phyloP scores from a whole-genome alignment of 768 basidiomycete species.

The Mycena rebaudengoi region DNA sequence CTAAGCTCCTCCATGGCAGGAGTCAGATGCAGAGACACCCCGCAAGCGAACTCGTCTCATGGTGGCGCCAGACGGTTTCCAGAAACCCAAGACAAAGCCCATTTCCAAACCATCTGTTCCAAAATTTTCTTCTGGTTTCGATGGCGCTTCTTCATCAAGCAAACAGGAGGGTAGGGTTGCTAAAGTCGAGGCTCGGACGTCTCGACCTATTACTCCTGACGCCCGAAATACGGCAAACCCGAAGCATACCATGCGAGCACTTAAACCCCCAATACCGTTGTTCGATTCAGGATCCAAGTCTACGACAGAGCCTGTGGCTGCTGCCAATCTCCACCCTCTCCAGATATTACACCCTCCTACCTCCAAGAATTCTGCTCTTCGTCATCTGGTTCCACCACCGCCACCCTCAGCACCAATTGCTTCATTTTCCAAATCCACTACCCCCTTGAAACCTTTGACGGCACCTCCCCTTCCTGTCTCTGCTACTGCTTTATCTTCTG shows the following conservation, averaged over 20 bases:
- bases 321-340: conserved; percentile 6
- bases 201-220: too few relatives aligned
- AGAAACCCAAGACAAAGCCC: conserved; percentile 4
- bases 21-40: conserved; percentile 12
- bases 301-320: background rate
- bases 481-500: conserved; percentile 34
- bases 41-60: conserved; percentile 21
- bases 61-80: conserved; percentile 23
- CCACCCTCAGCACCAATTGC: conserved; percentile 16
- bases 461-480: conserved; percentile 25
- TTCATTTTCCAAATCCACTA: conserved; percentile 16
- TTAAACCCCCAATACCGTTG: conserved; percentile 24
- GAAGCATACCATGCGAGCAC: conserved; percentile 10
- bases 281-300: conserved; percentile 6
- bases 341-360: conserved; percentile 8
- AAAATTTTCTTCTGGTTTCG: conserved; percentile 23
- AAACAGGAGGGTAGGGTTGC: background rate
- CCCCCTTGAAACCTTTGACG: conserved; percentile 20
- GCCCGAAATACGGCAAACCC: background rate
- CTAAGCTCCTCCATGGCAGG: background rate
- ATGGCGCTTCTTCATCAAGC: background rate
- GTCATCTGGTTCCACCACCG: conserved; percentile 19
- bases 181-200: background rate
- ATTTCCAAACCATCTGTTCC: conserved; percentile 7
- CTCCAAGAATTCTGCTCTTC: conserved; percentile 12